Conservation (phyloP, 1,284 basidiomycete species). For the Ustilago shanxiensis region DNA sequence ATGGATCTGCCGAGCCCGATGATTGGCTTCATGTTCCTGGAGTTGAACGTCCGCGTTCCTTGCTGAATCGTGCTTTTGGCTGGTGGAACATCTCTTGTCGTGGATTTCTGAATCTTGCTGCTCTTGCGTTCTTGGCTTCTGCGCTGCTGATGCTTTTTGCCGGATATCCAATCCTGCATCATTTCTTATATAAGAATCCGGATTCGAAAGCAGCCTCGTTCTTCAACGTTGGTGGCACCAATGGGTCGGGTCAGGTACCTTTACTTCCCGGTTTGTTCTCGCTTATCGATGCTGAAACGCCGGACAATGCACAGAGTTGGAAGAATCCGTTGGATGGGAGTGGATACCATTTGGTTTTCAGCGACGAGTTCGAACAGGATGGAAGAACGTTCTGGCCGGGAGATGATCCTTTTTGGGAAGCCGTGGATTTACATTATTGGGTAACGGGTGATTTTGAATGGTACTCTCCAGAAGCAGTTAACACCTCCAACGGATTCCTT, state of each 20-base stretch:
- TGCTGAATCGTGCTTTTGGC: neutral
- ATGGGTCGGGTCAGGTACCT: conserved; percentile 60
- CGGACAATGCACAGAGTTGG: conserved; percentile 13
- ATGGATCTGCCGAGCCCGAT: conserved; percentile 26
- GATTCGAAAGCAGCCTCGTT: conserved; percentile 11
- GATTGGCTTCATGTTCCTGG: conserved; percentile 34
- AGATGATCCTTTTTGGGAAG: conserved; percentile 67
- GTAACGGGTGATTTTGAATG: conserved; percentile 64
- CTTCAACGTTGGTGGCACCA: conserved; percentile 78
- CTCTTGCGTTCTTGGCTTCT: conserved; percentile 20
- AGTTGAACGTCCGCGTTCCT: neutral
- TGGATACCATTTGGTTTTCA: conserved; percentile 74
- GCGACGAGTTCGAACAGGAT: conserved; percentile 81
- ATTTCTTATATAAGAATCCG: neutral
- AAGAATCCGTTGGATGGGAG: conserved; percentile 19
- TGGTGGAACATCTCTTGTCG: conserved; percentile 14
- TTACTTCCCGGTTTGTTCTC: conserved; percentile 20
- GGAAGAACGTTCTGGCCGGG: conserved; percentile 74
- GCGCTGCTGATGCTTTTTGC: conserved; percentile 46
- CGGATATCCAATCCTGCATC: conserved; percentile 44
- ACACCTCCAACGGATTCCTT: conserved; percentile 52
- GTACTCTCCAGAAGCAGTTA: conserved; percentile 64
- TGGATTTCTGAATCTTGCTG: conserved; percentile 35
- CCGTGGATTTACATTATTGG: conserved; percentile 55
- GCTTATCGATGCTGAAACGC: conserved; percentile 54